These are phyloP conservation scores for Phytophthora citricola DNA, from an alignment of 352 stramenopile genomes.

Conservation along the genomic window DNA sequence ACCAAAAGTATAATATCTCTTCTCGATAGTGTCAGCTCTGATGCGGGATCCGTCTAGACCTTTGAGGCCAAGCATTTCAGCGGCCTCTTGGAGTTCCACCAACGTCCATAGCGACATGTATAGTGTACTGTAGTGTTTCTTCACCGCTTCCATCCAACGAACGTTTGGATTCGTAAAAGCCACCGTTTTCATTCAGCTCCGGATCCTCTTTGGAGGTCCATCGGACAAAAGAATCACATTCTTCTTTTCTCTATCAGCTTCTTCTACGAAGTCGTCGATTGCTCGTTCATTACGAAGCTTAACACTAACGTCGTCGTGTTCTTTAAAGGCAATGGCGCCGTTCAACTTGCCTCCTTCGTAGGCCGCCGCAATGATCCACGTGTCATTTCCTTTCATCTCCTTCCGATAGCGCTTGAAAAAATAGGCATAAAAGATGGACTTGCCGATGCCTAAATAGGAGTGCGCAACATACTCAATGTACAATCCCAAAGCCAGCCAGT, in stretches of 20 bases:
- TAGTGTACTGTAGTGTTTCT: neutral
- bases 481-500: neutral
- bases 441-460: neutral
- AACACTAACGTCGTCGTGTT: neutral
- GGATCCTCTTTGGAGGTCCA: neutral
- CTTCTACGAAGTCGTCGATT: neutral
- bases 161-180: neutral
- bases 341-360: neutral
- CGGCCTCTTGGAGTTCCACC: too few species aligned
- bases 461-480: neutral
- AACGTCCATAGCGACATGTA: too few species aligned
- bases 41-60: neutral
- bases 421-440: neutral
- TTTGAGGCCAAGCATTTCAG: too few species aligned
- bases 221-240: neutral
- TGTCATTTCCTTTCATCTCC: neutral
- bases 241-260: neutral
- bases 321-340: neutral
- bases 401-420: neutral
- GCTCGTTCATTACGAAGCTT: neutral
- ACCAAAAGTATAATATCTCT: neutral
- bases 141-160: neutral
- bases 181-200: neutral
- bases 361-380: neutral
- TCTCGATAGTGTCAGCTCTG: neutral